Conservation (phyloP, 1,284 basidiomycete species). For the Microbotryum lychnidis-dioicae region DNA sequence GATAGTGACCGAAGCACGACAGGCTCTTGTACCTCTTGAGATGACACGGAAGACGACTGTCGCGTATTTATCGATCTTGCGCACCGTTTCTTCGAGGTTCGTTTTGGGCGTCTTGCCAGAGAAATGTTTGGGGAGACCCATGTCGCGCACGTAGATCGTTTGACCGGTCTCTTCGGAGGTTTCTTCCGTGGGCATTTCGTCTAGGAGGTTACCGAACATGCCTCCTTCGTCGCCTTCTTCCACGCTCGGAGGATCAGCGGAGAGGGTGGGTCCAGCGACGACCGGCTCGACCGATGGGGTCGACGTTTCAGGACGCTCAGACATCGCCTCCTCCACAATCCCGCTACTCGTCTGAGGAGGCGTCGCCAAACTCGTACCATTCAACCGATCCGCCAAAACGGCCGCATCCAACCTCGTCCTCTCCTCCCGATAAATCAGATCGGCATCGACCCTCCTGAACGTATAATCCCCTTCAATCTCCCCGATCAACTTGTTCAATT, state of each 20-base stretch:
- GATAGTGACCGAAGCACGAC: constrained; percentile 60
- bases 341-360: constrained; percentile 4
- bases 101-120: constrained; percentile 60
- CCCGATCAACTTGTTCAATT: constrained; percentile 50
- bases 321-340: not conserved
- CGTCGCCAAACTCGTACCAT: constrained; percentile 26
- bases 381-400: constrained; percentile 52
- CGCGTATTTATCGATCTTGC: constrained; percentile 59
- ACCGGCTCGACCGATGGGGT: not conserved
- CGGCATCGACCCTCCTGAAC: constrained; percentile 46
- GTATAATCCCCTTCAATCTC: constrained; percentile 35
- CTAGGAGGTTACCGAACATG: constrained; percentile 67
- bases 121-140: constrained; percentile 72
- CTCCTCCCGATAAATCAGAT: constrained; percentile 52
- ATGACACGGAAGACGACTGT: constrained; percentile 57
- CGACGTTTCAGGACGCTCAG: not conserved
- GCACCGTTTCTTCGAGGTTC: constrained; percentile 58
- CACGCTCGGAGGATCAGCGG: constrained; percentile 1
- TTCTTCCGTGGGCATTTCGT: constrained; percentile 53
- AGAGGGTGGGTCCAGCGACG: not conserved
- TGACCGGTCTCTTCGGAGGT: constrained; percentile 46
- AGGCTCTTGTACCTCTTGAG: constrained; percentile 60
- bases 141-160: constrained; percentile 58
- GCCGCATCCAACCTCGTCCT: constrained; percentile 50
- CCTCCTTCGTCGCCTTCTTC: constrained; percentile 35